These are phyloP conservation scores for Rubia occidens DNA, from an alignment of 305 asterid species.

Conservation along the genomic window DNA sequence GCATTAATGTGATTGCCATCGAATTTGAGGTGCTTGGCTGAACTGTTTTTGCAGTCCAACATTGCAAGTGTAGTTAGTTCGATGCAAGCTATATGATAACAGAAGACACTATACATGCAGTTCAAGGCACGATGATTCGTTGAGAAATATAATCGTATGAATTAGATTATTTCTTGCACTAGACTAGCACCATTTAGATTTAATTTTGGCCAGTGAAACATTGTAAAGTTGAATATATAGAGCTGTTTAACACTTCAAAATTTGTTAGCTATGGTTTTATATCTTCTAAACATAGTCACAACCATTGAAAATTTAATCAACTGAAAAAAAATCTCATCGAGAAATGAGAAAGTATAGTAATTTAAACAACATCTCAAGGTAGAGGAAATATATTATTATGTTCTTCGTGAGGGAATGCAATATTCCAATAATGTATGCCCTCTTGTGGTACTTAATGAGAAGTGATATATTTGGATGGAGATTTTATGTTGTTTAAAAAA, in stretches of 20 bases:
- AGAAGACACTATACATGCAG: constrained; percentile 52
- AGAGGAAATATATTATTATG: too few species aligned
- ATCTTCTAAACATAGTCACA: too few species aligned
- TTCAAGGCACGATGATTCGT: constrained; percentile 48
- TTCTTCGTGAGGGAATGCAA: too few species aligned
- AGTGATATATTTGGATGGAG: too few species aligned
- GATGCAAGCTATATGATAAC: constrained; percentile 59
- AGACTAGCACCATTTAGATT: not conserved
- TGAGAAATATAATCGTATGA: constrained; percentile 21
- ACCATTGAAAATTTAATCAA: too few species aligned
- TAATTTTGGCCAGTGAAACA: not conserved
- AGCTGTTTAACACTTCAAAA: not conserved
- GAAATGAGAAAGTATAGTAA: too few species aligned
- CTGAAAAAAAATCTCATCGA: too few species aligned
- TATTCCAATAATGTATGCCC: too few species aligned
- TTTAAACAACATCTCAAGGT: too few species aligned
- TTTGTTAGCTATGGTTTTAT: constrained; percentile 8
- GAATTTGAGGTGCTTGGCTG: not conserved
- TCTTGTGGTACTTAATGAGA: too few species aligned
- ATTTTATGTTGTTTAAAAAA: too few species aligned
- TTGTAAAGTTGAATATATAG: not conserved
- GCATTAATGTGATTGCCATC: not conserved
- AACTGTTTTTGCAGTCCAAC: constrained; percentile 37
- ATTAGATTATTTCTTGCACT: not conserved
- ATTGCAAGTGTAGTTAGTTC: constrained; percentile 48